These are phyloP conservation scores for Pseudopithomyces chartarum DNA, from an alignment of 2,329 filamentous ascomycete species.

Conservation along the genomic window DNA sequence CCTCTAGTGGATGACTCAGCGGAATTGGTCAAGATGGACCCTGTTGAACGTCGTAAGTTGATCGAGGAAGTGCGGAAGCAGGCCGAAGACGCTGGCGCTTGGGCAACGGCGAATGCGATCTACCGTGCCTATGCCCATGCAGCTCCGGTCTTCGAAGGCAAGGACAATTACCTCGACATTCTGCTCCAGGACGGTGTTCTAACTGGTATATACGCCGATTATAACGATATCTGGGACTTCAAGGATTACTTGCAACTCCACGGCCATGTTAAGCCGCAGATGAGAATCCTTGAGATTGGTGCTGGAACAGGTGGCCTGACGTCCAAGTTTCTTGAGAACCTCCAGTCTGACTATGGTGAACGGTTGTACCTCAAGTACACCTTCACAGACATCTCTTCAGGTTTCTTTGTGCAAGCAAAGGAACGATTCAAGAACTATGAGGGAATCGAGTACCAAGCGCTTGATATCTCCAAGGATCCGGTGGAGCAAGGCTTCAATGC, in stretches of 20 bases:
- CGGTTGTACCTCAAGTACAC: constrained; percentile 14
- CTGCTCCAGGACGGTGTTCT: not conserved
- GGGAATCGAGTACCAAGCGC: constrained; percentile 7
- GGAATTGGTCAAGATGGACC: not conserved
- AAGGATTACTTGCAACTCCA: not conserved
- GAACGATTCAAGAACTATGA: constrained; percentile 10
- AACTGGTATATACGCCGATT: not conserved
- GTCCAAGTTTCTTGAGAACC: constrained; percentile 3
- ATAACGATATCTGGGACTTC: not conserved
- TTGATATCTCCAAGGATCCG: constrained; percentile 17
- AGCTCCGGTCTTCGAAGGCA: not conserved
- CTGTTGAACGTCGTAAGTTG: not conserved
- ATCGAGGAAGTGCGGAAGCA: not conserved
- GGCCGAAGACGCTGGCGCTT: not conserved
- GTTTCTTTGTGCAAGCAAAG: constrained; percentile 21
- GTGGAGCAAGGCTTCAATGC: constrained; percentile 15
- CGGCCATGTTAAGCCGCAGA: constrained; percentile 9
- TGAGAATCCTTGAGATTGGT: constrained; percentile 21
- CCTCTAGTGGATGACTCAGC: not conserved
- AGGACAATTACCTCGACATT: not conserved
- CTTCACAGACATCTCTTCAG: constrained; percentile 28
- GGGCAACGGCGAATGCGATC: not conserved
- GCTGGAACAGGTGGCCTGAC: constrained; percentile 26
- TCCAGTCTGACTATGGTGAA: not conserved
- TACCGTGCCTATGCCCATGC: not conserved